Evolutionary conservation across 352 stramenopile genomes (phyloP), one percentile per base, ranked within the genome.

Genomic region (Thraustotheca clavata): DNA sequence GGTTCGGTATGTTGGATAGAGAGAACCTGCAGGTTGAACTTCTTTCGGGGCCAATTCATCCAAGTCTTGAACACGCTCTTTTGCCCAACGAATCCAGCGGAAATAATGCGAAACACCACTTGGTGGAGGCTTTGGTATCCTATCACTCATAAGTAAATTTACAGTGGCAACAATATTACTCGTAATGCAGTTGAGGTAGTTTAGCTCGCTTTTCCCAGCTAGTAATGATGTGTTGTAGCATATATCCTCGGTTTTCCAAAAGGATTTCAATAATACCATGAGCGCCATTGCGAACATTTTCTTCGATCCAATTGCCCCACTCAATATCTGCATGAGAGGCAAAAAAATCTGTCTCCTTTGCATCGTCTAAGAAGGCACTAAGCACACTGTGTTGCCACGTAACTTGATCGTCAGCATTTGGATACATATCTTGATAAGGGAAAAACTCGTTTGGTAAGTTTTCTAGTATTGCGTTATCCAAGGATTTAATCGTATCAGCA

Each of bases 61-160:
- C 3, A 88, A 40, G 40, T 77, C 66, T 38, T 87, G 76, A 12
- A 84, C 62, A 22, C 76, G 75, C 65, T 88, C 79, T 55, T 90
- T 90, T 16, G 60, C 55, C 76, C 77, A 90, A 20, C 79, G 77
- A 29, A 90, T 72, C 77, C 79, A 90, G 6, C 74, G 71, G 43
- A 87, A 88, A 67, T 86, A 88, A 36, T 88, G 76, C 29, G 75
- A 75, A 26, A 88, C 69, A 27, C 69, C 76, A 60, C 68, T 87
- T 12, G 85, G 61, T 0, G 67, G 60, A 8, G 60, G 69, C 63
- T 80, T 85, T 0, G 80, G 76, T 35, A 87, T 82, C 20, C 35
- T 65, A 55, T 1, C 4, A 1, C 36, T 50, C 22, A 20, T 7
- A 18, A 4, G n/a, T 14, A 52, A 2, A 2, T 0, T 35, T 35